phyloP scores from a whole-genome alignment of 148 eudicot genomes.

The Cornus suecica region DNA sequence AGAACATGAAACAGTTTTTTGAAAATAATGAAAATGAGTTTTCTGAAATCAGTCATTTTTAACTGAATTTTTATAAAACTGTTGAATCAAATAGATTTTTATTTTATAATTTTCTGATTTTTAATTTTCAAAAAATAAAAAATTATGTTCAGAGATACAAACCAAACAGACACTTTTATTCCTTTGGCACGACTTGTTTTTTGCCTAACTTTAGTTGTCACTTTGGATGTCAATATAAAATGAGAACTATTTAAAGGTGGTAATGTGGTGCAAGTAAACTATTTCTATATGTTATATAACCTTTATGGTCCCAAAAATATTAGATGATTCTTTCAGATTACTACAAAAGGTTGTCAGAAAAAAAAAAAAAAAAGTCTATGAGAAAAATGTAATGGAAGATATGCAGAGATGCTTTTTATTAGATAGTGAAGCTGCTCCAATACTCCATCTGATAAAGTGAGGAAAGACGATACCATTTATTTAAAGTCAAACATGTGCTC shows the following conservation, averaged over 20 bases:
- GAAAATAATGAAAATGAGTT: too few species aligned
- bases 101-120: too few species aligned
- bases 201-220: neutral
- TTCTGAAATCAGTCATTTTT: too few species aligned
- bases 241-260: neutral
- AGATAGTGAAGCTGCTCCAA: neutral
- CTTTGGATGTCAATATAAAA: neutral
- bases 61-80: too few species aligned
- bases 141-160: too few species aligned
- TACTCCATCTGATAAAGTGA: neutral
- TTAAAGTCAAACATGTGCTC: constrained; percentile 3
- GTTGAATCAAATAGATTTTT: too few species aligned
- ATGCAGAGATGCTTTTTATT: neutral
- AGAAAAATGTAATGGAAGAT: neutral
- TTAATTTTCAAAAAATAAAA: too few species aligned
- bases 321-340: neutral
- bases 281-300: neutral
- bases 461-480: neutral
- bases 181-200: too few species aligned
- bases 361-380: neutral
- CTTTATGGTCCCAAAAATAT: neutral
- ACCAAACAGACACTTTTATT: too few species aligned
- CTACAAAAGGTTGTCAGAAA: neutral
- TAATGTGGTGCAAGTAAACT: neutral
- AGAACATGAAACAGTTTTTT: too few species aligned